Base-by-base conservation (phyloP, 1,284 basidiomycete species). In the Tremellales sp. region DNA sequence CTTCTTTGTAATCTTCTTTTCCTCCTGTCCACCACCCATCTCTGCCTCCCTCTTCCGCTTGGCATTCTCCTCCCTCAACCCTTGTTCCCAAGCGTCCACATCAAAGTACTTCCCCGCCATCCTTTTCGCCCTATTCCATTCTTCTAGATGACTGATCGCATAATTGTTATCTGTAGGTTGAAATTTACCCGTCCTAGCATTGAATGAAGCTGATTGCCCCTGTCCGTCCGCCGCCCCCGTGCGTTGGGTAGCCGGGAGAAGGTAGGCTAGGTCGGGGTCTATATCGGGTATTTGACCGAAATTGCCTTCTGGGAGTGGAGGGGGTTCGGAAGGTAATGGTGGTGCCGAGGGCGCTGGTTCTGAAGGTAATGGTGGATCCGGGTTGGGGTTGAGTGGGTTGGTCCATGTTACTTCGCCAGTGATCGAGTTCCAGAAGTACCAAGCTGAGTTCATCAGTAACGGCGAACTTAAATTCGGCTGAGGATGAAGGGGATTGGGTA, bases 91-190 rank as follows among this genome's bases (percentile, higher is more conserved):
- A 43, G 80, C 82, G 13, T 81, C 81, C 25, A 89, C 84, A 64
- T 93, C 89, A 61, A 92, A 93, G 73, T 89, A 93, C 57, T 87
- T 86, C 64, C 84, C 82, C 74, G 84, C 88, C 85, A 91, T 91
- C 45, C 89, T 79, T 67, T 87, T 86, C 62, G 83, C 83, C 19
- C 88, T 80, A 60, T 89, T 87, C 59, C 83, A 88, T 70, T 92
- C 89, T 31, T 84, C 85, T 42, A 92, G 68, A 67, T 90, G 87
- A 1, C 81, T 77, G 2, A 87, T 86, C 46, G 85, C 82, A 48
- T 67, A 67, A 23, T 50, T 47, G 40, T 65, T 64, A 51, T 70
- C 60, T 25, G 56, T 54, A 4, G 81, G 77, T 2, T 87, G 76
- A 62, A 91, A 91, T 43, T 83, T 77, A 3, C 89, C 89, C 0